Conservation (phyloP, 2,329 filamentous ascomycete species). For the Purpureocillium lavendulum region DNA sequence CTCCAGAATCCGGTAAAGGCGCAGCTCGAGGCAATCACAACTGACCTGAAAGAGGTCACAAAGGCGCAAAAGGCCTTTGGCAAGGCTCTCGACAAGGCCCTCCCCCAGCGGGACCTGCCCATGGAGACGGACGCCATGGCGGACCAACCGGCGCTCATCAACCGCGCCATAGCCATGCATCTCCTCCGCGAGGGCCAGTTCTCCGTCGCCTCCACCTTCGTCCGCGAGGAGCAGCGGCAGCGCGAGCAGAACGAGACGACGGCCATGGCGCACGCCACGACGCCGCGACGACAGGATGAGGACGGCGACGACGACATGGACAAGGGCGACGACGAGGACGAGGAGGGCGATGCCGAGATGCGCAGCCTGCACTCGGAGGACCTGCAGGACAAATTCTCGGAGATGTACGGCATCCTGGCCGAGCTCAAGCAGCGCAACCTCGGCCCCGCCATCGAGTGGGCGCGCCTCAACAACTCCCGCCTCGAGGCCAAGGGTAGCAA, state of each 20-base stretch:
- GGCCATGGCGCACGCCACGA: no score
- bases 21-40: conserved; percentile 71
- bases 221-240: conserved; percentile 56
- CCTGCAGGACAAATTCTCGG: conserved; percentile 72
- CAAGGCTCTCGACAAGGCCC: conserved; percentile 71
- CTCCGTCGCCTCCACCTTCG: conserved; percentile 75
- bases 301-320: conserved; percentile 23
- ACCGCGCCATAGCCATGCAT: conserved; percentile 94
- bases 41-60: conserved; percentile 75
- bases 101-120: conserved; percentile 53
- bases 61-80: conserved; percentile 75
- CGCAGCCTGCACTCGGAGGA: conserved; percentile 28
- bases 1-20: conserved; percentile 80
- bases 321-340: conserved; percentile 19
- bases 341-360: conserved; percentile 14
- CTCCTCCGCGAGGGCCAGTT: conserved; percentile 92
- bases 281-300: conserved; percentile 9
- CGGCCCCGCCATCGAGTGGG: conserved; percentile 80
- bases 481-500: conserved; percentile 82
- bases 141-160: conserved; percentile 68
- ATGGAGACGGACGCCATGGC: conserved; percentile 75
- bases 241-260: conserved; percentile 9
- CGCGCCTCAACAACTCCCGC: conserved; percentile 57
- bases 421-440: conserved; percentile 70
- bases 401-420: conserved; percentile 86